Base-by-base conservation (phyloP, 2,329 filamentous ascomycete genomes). In the Aspergillus quadricinctus region DNA sequence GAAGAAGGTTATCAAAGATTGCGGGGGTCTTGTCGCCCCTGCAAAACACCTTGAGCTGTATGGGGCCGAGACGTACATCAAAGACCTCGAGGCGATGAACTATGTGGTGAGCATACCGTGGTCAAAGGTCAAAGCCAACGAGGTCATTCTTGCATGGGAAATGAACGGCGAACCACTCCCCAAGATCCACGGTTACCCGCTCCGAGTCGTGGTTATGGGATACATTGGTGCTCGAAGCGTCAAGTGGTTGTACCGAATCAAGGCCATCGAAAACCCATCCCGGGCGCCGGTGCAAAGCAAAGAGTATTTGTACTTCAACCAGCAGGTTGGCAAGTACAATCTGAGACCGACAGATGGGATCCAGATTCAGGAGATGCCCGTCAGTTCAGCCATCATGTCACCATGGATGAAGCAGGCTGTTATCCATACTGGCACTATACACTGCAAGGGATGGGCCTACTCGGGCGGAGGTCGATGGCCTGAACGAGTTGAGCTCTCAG, bases 51-150 rank as follows among this genome's bases (percentile, higher is more conserved):
- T 90, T 11, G 87, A 90, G 61, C 80, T 90, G 50, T 85, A 83
- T 56, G 88, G 88, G 0, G 86, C 84, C 1, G 88, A 90, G 56
- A 88, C 86, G 0, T 90, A 90, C 65, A 87, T 90, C 76, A 90
- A 90, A 69, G 82, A 85, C 50, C 78, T 81, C 17, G 73, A 87
- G 48, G 78, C 81, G 0, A 83, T 82, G 73, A 90, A 90, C 69
- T 90, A 89, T 63, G 77, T 82, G 21, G 85, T 89, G 49, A 83
- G 79, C 14, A 84, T 89, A 0, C 87, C 88, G 0, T 86, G 80
- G 76, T 80, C 81, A 6, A 90, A 90, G 69, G 86, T 88, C 49
- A 86, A 85, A 61, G 73, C 78, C 8, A 81, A 87, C 60, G 84
- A 89, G 64, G 87, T 89, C 0, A 75, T 89, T 50, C 76, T 89